Base-by-base conservation (phyloP, 2,329 filamentous ascomycete genomes). In the Aaosphaeria pasadenensis region DNA sequence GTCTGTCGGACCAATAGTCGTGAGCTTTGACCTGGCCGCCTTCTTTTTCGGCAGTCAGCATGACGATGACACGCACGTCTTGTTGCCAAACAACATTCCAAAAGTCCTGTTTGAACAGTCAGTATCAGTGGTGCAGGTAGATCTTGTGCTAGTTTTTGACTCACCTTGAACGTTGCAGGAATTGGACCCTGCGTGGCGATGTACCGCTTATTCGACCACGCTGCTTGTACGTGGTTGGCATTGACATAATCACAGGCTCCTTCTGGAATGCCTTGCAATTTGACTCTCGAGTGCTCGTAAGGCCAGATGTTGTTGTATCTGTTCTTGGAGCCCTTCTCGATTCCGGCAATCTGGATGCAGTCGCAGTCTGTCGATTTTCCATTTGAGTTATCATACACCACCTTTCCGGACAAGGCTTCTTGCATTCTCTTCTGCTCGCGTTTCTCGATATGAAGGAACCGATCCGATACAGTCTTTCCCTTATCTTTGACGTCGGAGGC, bases 71-170 rank as follows among this genome's bases (percentile, higher is more conserved):
- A 44, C 92, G 87, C 4, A 95, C 86, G 64, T 97, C 91, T 70
- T 97, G 89, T 66, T 97, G 91, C 94, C 94, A 99, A 30, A 97
- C 80, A 7, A 96, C 87, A 51, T 90, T 92, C 94, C 94, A 99
- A 66, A 99, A 99, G 69, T 99, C 94, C 89, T 94, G 57, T 28
- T 45, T 24, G 11, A 51, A 48, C 49, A 44, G 49, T 64, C 54
- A 24, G 17, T 24, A 24, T 24, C 17, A 66, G 57, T 43, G 11
- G 11, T 9, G 4, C 28, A 24, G 31, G 38, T n/a, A 13, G 17
- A 29, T 13, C 13, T 6, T 6, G n/a, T 17, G 4, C 35, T 24
- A 24, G 13, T 24, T 47, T 9, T 9, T 40, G 13, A 73, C 85
- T 77, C 75, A 92, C 89, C 68, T 89, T 86, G 63, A 95, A 96